Conservation (phyloP, 2,329 filamentous ascomycete species). For the Penicillium griseofulvum region DNA sequence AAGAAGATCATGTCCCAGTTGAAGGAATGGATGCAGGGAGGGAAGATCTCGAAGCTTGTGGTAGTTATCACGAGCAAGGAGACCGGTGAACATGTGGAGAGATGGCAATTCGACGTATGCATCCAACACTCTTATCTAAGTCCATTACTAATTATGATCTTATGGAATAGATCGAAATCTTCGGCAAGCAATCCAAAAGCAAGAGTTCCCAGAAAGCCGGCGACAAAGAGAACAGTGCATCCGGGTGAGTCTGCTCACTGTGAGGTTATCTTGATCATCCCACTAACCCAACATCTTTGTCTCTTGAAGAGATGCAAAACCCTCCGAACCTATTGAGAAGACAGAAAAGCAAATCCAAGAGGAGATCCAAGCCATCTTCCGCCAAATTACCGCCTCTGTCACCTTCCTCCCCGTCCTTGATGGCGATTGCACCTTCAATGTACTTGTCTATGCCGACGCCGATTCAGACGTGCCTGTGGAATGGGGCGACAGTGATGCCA, state of each 20-base stretch:
- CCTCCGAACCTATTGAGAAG: slow-evolving; percentile 60
- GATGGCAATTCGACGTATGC: slow-evolving; percentile 93
- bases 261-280: too few relatives aligned
- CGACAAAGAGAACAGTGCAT: slow-evolving; percentile 69
- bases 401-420: slow-evolving; percentile 93
- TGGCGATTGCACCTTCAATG: slow-evolving; percentile 97
- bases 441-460: slow-evolving; percentile 94
- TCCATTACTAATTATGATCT: slow-evolving; percentile 8
- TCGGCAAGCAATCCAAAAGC: slow-evolving; percentile 52
- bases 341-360: slow-evolving; percentile 90
- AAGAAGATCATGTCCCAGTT: slow-evolving; percentile 99
- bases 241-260: slow-evolving; percentile 46
- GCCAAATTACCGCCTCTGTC: slow-evolving; percentile 95
- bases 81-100: slow-evolving; percentile 90
- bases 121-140: slow-evolving; percentile 13
- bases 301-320: slow-evolving; percentile 28
- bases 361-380: slow-evolving; percentile 94
- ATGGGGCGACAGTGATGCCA: slow-evolving; percentile 97
- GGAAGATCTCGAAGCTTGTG: slow-evolving; percentile 95
- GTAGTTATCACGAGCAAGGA: slow-evolving; percentile 97
- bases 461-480: slow-evolving; percentile 96
- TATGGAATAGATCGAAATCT: slow-evolving; percentile 53
- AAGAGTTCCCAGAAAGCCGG: slow-evolving; percentile 49
- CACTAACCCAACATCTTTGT: background rate
- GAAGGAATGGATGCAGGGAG: slow-evolving; percentile 94